phyloP scores from a whole-genome alignment of 2,329 filamentous ascomycete genomes.

The Ascochyta pisi region DNA sequence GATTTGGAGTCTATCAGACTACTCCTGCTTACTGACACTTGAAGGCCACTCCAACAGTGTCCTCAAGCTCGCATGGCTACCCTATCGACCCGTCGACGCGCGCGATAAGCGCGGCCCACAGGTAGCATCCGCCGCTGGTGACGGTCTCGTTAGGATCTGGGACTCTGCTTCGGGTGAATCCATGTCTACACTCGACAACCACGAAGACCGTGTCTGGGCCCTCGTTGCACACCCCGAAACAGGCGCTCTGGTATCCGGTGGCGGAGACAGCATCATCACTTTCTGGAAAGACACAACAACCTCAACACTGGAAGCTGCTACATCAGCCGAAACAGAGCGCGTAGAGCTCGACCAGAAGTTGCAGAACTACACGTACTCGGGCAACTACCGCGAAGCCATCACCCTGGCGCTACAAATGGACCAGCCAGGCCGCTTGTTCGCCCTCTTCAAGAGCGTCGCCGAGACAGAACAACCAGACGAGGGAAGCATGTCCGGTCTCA shows the following conservation, averaged over 20 bases:
- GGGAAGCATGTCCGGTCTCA: slow-evolving; percentile 68
- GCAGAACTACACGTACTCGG: slow-evolving; percentile 87
- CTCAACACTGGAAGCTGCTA: slow-evolving; percentile 76
- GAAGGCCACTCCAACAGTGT: slow-evolving; percentile 97
- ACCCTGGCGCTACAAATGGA: slow-evolving; percentile 91
- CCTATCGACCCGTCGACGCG: slow-evolving; percentile 51
- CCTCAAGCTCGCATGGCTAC: slow-evolving; percentile 89
- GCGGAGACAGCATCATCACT: slow-evolving; percentile 88
- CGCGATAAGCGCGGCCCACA: slow-evolving; percentile 67
- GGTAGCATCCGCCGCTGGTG: slow-evolving; percentile 86
- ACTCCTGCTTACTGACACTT: slow-evolving; percentile 89
- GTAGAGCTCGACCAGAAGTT: slow-evolving; percentile 95
- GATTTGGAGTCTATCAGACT: slow-evolving; percentile 91
- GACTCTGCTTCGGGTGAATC: slow-evolving; percentile 84
- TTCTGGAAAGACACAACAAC: slow-evolving; percentile 95
- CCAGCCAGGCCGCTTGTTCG: slow-evolving; percentile 85
- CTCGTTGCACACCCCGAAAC: slow-evolving; percentile 70
- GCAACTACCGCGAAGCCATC: slow-evolving; percentile 91
- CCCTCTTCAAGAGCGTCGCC: slow-evolving; percentile 82
- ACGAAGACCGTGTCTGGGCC: slow-evolving; percentile 95
- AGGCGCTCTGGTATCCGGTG: slow-evolving; percentile 84
- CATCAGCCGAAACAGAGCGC: slow-evolving; percentile 75
- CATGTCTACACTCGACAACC: slow-evolving; percentile 92
- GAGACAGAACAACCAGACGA: slow-evolving; percentile 66
- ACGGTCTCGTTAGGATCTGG: slow-evolving; percentile 97